Evolutionary conservation across 257 asterid genomes (phyloP).

Genomic region (Lycium barbarum): DNA sequence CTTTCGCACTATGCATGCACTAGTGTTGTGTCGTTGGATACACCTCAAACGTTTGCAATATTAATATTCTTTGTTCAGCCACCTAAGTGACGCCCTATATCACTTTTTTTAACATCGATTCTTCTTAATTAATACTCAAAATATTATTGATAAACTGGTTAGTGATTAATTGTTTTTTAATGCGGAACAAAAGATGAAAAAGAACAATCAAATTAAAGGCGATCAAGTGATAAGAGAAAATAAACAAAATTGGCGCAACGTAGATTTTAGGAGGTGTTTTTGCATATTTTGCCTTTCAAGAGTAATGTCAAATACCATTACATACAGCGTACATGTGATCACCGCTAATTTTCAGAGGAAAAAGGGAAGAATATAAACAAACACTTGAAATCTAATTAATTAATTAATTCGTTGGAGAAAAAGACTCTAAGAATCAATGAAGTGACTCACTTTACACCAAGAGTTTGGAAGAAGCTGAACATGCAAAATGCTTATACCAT

Average conservation of each 20-base stretch:
- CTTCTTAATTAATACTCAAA: not conserved
- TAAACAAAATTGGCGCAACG: not conserved
- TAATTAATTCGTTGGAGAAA: not conserved
- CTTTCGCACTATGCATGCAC: conserved; percentile 14
- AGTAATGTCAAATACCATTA: not conserved
- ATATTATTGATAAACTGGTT: not conserved
- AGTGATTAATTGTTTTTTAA: too few relatives aligned
- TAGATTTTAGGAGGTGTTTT: not conserved
- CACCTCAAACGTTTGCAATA: not conserved
- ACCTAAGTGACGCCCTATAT: conserved; percentile 18
- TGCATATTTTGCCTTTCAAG: not conserved
- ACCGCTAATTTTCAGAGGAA: not conserved
- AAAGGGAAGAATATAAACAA: not conserved
- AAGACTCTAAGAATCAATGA: not conserved
- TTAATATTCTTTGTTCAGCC: not conserved
- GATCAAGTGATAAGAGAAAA: not conserved
- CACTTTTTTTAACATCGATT: not conserved
- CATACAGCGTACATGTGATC: not conserved
- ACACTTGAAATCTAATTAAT: not conserved
- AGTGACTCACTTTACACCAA: conserved; percentile 8
- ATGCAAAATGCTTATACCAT: conserved; percentile 10
- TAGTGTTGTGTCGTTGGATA: not conserved
- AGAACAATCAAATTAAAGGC: not conserved
- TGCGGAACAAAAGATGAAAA: not conserved
- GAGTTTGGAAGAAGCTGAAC: not conserved